Conservation (phyloP, 768 basidiomycete genomes). For the Cubamyces sp. region DNA sequence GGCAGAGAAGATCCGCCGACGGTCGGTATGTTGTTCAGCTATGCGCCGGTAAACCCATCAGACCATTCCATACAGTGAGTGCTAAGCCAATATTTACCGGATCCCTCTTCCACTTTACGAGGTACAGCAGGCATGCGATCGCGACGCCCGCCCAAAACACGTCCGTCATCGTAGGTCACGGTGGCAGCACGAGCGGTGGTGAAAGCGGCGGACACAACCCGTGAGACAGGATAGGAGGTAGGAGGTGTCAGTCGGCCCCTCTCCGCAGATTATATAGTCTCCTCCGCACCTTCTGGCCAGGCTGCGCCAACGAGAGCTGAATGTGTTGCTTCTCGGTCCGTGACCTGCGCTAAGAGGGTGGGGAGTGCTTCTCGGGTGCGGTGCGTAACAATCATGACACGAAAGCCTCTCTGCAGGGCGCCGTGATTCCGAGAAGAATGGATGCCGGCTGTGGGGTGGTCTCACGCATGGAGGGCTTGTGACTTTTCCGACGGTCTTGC, state of each 20-base stretch:
- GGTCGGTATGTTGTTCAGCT: constrained; percentile 37
- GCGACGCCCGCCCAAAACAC: background rate
- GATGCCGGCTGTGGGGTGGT: background rate
- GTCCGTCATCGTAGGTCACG: background rate
- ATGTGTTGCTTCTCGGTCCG: background rate
- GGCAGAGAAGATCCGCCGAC: constrained; percentile 40
- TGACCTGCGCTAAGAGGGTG: background rate
- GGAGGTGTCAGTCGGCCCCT: too few relatives aligned
- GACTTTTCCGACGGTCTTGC: background rate
- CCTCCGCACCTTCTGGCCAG: background rate
- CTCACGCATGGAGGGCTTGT: background rate
- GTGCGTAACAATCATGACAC: constrained; percentile 8
- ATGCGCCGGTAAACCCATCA: background rate
- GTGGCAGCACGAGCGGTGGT: background rate
- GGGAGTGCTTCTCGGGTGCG: background rate
- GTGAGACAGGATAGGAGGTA: too few relatives aligned
- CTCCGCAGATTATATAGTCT: too few relatives aligned
- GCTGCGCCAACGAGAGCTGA: background rate
- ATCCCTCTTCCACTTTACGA: constrained; percentile 6
- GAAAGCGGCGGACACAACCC: background rate
- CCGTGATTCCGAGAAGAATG: constrained; percentile 2
- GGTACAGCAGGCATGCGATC: background rate
- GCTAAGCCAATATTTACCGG: background rate
- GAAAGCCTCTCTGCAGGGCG: background rate
- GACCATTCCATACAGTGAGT: too few relatives aligned